phyloP scores from a whole-genome alignment of 495 filamentous ascomycete genomes.

The Podospora appendiculata region DNA sequence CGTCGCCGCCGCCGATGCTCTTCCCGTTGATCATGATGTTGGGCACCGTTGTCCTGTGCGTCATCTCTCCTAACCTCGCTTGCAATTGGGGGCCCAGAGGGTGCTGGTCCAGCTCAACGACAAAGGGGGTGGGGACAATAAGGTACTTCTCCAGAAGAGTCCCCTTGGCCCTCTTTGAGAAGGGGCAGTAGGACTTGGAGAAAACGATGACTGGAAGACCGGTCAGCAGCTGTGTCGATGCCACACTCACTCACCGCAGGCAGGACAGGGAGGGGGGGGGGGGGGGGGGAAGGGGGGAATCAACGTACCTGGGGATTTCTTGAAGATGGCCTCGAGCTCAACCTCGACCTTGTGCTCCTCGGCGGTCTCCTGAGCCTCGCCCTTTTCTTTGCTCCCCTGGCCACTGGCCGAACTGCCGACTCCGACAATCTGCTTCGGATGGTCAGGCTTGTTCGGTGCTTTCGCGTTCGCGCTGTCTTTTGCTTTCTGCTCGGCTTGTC shows the following conservation, averaged over 20 bases:
- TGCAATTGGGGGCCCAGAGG: constrained; percentile 66
- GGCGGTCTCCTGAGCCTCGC: constrained; percentile 40
- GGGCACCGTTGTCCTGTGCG: constrained; percentile 78
- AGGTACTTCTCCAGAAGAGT: constrained; percentile 75
- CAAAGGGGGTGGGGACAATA: constrained; percentile 73
- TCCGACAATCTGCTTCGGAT: constrained; percentile 36
- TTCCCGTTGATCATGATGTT: constrained; percentile 83
- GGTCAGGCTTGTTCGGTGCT: constrained; percentile 46
- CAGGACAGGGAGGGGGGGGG: too few species aligned
- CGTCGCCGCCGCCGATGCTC: constrained; percentile 87
- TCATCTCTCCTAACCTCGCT: constrained; percentile 55
- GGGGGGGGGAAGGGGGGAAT: too few species aligned
- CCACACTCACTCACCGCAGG: too few species aligned
- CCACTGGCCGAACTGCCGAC: constrained; percentile 55
- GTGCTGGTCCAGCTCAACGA: constrained; percentile 87
- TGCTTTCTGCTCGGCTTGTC: constrained; percentile 45
- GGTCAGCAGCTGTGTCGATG: too few species aligned
- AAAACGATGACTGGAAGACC: constrained; percentile 72
- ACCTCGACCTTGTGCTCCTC: constrained; percentile 51
- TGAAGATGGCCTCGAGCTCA: constrained; percentile 68
- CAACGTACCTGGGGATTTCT: constrained; percentile 68
- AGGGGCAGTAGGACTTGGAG: constrained; percentile 87
- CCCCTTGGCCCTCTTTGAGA: constrained; percentile 72
- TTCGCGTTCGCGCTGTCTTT: constrained; percentile 48
- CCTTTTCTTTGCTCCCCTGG: constrained; percentile 40